Percentiles rank a stretch among this genome's conserved stretches.
Evolutionary conservation across 345 rosid species (phyloP).

Genomic region (Mangifera indica): DNA sequence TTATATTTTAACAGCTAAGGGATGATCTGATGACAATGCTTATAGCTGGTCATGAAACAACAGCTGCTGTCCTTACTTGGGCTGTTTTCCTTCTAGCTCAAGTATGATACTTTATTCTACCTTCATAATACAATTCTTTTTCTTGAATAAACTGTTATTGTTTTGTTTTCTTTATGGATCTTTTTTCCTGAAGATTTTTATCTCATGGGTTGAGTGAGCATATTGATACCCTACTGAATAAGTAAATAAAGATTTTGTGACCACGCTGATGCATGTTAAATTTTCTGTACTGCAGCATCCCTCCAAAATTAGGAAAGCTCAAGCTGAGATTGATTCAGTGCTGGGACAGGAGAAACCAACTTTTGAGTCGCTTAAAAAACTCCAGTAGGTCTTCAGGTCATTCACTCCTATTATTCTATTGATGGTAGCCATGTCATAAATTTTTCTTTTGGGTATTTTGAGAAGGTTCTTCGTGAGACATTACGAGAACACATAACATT

Average conservation of each 20-base stretch:
- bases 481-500: neutral
- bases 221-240: neutral
- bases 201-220: neutral
- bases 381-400: conserved; percentile 53
- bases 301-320: conserved; percentile 76
- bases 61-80: conserved; percentile 98
- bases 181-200: neutral
- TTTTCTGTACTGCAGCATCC: conserved; percentile 54
- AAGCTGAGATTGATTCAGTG: conserved; percentile 78
- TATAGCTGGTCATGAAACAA: conserved; percentile 95
- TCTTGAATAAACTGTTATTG: neutral
- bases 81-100: conserved; percentile 88
- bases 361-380: conserved; percentile 64
- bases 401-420: conserved; percentile 8
- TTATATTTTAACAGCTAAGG: conserved; percentile 55
- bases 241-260: neutral
- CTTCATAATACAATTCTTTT: conserved; percentile 8
- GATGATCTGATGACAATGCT: conserved; percentile 97
- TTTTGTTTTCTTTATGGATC: neutral
- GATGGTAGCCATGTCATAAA: conserved; percentile 5
- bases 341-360: conserved; percentile 63
- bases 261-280: conserved; percentile 9
- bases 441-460: neutral
- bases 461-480: neutral
- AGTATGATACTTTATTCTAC: conserved; percentile 37